Evolutionary conservation across 2,329 filamentous ascomycete species (phyloP), one percentile per base, ranked within the genome.

Genomic region (Westerdykella aurantiaca): DNA sequence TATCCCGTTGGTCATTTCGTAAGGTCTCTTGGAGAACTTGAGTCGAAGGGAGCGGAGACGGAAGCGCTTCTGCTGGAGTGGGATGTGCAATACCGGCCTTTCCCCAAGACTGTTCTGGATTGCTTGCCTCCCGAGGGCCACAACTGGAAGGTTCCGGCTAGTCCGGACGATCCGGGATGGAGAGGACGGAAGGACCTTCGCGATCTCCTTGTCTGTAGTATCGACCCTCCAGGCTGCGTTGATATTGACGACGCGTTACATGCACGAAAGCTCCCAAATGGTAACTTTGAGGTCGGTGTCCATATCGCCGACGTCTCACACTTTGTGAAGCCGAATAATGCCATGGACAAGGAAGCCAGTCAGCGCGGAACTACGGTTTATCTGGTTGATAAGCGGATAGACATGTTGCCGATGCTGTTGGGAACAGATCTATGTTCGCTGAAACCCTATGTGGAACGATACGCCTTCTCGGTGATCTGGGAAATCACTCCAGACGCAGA

Each of bases 251-350:
- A 98, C 69, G 93, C 93, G 14, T 79, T 98, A 6, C 94, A 98
- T 67, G 90, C 93, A 6, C 79, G 83, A 48, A 76, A 78, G 40
- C 72, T 98, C 17, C 84, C 88, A 0, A 97, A 97, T 58, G 93
- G 94, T 35, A 96, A 97, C 66, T 90, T 83, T 52, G 88, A 97
- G 67, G 89, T 98, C 9, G 93, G 93, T 51, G 93, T 98, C 13
- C 94, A 98, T 69, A 98, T 98, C 68, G 94, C 93, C 22, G 93
- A 98, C 67, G 93, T 98, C n/a, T 97, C 93, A 9, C 86, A 98
- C 70, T 98, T 98, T 63, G 93, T 98, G 59, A 95, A 93, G 69
- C 90, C 94, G 21, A 89, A 87, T 67, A 98, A 91, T 60, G 85
- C 93, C 42, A 98, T 98, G 93, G 94, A 98, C 64, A 80, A 83